Evolutionary conservation across 345 rosid genomes (phyloP), one percentile per base, ranked within the genome.

Genomic region (Leavenworthia alabamica): DNA sequence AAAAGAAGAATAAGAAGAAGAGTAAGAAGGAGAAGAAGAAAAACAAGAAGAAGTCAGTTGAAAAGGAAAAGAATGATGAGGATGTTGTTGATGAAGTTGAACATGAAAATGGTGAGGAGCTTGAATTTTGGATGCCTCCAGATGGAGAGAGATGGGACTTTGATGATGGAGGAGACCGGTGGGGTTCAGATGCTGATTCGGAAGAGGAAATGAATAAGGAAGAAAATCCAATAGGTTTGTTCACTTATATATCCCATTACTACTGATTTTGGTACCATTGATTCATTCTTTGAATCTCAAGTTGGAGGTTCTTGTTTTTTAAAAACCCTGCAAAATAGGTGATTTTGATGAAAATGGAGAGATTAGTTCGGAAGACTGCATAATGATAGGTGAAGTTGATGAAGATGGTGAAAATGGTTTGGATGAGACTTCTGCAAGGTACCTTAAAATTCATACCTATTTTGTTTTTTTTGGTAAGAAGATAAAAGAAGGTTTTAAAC

Each of bases 111-210:
- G 70, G 6, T 57, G 71, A 80, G 66, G 92, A 82, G 44, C 75
- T 32, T 54, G 95, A 84, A 16, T 89, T 88, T 79, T 89, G 98
- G 98, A 73, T 89, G 74, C 98, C 98, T 22, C 88, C 93, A 0
- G 75, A 15, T 20, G 96, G 95, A n/a, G 85, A 83, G 2, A 86
- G 95, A 37, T 72, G 76, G 76, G 76, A 72, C 52, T 72, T 72
- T 45, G 76, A 72, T 54, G 67, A 66, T 29, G 76, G 76, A 14
- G 24, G 46, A 42, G 72, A 66, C 59, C 29, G 76, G 17, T 72
- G 76, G 76, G 76, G 72, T 2, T 85, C 95, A 82, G 95, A 85
- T 80, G 75, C 81, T n/a, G 98, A 81, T 48, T 76, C 81, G 3
- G 90, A 63, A 56, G 86, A 82, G 50, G 73, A 73, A 3, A 83